A percentile compares a stretch with the other conserved stretches of the same genome.
Evolutionary conservation across 352 stramenopile species (phyloP).

Genomic region (Phytopythium cucurbitacearum): DNA sequence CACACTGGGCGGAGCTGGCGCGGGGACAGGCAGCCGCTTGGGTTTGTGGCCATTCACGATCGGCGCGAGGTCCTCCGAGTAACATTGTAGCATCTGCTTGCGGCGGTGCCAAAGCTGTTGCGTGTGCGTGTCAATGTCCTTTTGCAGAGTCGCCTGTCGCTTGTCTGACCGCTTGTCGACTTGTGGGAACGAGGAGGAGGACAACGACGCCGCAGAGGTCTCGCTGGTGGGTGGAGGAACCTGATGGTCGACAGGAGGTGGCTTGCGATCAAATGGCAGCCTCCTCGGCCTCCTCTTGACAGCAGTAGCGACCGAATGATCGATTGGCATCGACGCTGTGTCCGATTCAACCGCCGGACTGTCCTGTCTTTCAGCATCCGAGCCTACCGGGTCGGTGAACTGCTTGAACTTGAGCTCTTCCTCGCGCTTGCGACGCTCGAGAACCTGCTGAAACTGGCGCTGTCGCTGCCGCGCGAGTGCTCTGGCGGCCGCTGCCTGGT

Average conservation of each 20-base stretch:
- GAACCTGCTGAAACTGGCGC: conserved; percentile 27
- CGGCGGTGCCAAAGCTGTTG: conserved; percentile 27
- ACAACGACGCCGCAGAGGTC: not conserved
- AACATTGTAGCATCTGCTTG: conserved; percentile 38
- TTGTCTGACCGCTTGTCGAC: conserved; percentile 1
- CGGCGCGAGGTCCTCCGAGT: conserved; percentile 60
- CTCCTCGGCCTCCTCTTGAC: conserved; percentile 1
- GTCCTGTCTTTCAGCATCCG: not conserved
- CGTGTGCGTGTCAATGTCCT: conserved; percentile 7
- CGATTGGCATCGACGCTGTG: no score
- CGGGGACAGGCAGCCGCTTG: conserved; percentile 32
- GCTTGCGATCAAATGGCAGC: not conserved
- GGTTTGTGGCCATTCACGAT: conserved; percentile 47
- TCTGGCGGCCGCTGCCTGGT: conserved; percentile 22
- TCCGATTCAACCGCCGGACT: no score
- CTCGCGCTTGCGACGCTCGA: conserved; percentile 35
- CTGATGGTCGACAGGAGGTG: not conserved
- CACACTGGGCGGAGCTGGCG: conserved; percentile 7
- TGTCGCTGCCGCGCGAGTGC: conserved; percentile 28
- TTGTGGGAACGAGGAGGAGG: not conserved
- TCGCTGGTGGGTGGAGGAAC: not conserved
- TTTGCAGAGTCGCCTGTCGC: not conserved
- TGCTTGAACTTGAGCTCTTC: conserved; percentile 41
- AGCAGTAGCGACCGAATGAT: no score
- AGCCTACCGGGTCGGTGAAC: conserved; percentile 8